Percentiles rank a stretch among this genome's conserved stretches.
Conservation (phyloP, 768 basidiomycete genomes). For the Cytidiella melzeri region DNA sequence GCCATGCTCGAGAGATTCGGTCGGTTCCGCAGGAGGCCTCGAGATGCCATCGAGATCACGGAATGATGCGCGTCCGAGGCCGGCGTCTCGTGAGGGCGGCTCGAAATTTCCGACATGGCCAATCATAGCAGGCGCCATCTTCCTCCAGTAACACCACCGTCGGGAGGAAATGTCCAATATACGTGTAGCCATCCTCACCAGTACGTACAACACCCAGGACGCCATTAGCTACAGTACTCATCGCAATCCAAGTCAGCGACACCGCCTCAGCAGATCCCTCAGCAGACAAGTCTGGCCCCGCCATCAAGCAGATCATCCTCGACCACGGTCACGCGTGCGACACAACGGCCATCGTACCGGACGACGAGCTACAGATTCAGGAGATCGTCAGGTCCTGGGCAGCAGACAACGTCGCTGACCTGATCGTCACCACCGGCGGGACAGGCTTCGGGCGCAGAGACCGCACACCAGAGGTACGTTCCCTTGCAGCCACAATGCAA, state of each 20-base stretch:
- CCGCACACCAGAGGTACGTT: slow-evolving; percentile 71
- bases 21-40: too few species aligned
- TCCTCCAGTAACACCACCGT: neutral
- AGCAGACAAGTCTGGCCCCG: slow-evolving; percentile 64
- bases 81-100: too few species aligned
- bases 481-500: neutral
- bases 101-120: too few species aligned
- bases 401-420: slow-evolving; percentile 45
- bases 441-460: slow-evolving; percentile 83
- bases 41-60: too few species aligned
- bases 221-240: neutral
- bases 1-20: too few species aligned
- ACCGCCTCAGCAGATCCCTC: slow-evolving; percentile 44
- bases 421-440: slow-evolving; percentile 80
- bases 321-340: slow-evolving; percentile 32
- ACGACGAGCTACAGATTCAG: slow-evolving; percentile 52
- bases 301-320: slow-evolving; percentile 46
- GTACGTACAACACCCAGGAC: slow-evolving; percentile 10
- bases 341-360: slow-evolving; percentile 47
- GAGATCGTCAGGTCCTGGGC: slow-evolving; percentile 41
- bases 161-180: slow-evolving; percentile 11
- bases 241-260: slow-evolving; percentile 54
- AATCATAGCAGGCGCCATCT: too few species aligned
- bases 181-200: slow-evolving; percentile 26
- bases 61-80: too few species aligned